phyloP scores from a whole-genome alignment of 2,329 filamentous ascomycete species.

The Talaromyces sp. region DNA sequence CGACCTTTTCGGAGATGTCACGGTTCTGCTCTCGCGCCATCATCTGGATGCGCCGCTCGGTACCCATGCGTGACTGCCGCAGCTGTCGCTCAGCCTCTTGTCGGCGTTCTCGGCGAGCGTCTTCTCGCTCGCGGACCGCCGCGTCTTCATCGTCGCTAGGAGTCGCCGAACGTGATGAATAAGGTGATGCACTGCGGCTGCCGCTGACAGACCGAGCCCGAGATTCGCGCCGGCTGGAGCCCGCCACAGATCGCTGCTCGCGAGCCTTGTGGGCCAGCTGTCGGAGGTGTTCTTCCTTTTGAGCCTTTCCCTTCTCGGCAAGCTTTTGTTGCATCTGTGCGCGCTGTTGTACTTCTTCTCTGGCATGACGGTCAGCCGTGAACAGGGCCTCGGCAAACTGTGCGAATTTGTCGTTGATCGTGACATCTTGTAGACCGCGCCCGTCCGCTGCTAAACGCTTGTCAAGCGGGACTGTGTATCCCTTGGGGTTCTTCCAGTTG shows the following conservation, averaged over 20 bases:
- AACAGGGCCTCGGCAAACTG: slow-evolving; percentile 92
- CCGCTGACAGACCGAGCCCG: slow-evolving; percentile 40
- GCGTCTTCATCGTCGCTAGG: slow-evolving; percentile 59
- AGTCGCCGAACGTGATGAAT: slow-evolving; percentile 39
- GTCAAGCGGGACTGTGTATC: slow-evolving; percentile 91
- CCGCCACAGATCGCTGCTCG: slow-evolving; percentile 62
- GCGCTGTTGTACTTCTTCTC: slow-evolving; percentile 90
- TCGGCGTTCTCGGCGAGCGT: slow-evolving; percentile 68
- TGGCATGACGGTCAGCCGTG: slow-evolving; percentile 87
- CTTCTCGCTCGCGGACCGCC: slow-evolving; percentile 69
- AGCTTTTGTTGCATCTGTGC: slow-evolving; percentile 92
- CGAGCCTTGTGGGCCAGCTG: slow-evolving; percentile 84
- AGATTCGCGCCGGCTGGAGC: slow-evolving; percentile 44
- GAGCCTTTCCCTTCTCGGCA: slow-evolving; percentile 90
- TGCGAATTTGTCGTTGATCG: slow-evolving; percentile 98
- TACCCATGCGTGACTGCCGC: slow-evolving; percentile 90
- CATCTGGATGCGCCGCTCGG: slow-evolving; percentile 83
- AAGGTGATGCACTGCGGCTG: slow-evolving; percentile 37
- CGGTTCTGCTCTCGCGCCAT: slow-evolving; percentile 93
- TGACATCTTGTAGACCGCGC: slow-evolving; percentile 81
- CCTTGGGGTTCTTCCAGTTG: slow-evolving; percentile 99
- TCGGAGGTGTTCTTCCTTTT: slow-evolving; percentile 89
- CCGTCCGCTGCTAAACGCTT: slow-evolving; percentile 94
- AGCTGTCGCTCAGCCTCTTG: slow-evolving; percentile 84
- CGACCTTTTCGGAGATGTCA: slow-evolving; percentile 95